Evolutionary conservation across 345 rosid genomes (phyloP).

Genomic region (Acer campestre): DNA sequence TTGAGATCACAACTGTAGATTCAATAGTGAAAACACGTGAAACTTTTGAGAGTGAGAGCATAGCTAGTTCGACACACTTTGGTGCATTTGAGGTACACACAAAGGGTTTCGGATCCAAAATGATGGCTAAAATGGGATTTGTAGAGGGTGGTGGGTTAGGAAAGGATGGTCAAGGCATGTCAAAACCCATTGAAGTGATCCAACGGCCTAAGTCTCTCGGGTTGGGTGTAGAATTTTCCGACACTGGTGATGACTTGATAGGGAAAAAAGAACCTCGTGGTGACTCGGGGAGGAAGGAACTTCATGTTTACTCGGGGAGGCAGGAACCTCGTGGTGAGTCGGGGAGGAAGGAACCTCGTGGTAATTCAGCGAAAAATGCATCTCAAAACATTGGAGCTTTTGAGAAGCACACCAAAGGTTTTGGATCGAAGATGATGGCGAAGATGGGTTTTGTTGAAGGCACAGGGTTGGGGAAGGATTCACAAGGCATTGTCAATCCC

Average conservation of each 20-base stretch:
- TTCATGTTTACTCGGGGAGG: background rate
- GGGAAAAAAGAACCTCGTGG: slow-evolving; percentile 17
- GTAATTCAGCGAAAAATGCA: slow-evolving; percentile 29
- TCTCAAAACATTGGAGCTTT: slow-evolving; percentile 59
- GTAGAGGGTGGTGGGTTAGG: slow-evolving; percentile 85
- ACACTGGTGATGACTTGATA: slow-evolving; percentile 26
- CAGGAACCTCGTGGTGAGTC: background rate
- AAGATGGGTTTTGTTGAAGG: slow-evolving; percentile 95
- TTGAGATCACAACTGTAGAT: slow-evolving; percentile 32
- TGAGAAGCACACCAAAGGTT: slow-evolving; percentile 87
- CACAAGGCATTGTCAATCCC: slow-evolving; percentile 77
- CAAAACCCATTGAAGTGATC: slow-evolving; percentile 70
- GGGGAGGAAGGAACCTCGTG: background rate
- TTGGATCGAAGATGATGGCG: slow-evolving; percentile 89
- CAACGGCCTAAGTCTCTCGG: slow-evolving; percentile 85
- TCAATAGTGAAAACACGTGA: slow-evolving; percentile 30
- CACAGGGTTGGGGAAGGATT: slow-evolving; percentile 71
- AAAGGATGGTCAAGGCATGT: slow-evolving; percentile 81
- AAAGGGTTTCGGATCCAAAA: slow-evolving; percentile 86
- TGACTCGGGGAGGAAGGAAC: slow-evolving; percentile 22
- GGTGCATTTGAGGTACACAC: slow-evolving; percentile 93
- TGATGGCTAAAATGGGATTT: slow-evolving; percentile 95
- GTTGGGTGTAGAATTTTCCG: slow-evolving; percentile 56
- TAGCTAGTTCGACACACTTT: slow-evolving; percentile 35
- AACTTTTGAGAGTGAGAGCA: slow-evolving; percentile 36